Percentiles rank a stretch among this genome's conserved stretches.
Evolutionary conservation across 2,329 filamentous ascomycete genomes (phyloP).

Genomic region (Aspergillus sp.): DNA sequence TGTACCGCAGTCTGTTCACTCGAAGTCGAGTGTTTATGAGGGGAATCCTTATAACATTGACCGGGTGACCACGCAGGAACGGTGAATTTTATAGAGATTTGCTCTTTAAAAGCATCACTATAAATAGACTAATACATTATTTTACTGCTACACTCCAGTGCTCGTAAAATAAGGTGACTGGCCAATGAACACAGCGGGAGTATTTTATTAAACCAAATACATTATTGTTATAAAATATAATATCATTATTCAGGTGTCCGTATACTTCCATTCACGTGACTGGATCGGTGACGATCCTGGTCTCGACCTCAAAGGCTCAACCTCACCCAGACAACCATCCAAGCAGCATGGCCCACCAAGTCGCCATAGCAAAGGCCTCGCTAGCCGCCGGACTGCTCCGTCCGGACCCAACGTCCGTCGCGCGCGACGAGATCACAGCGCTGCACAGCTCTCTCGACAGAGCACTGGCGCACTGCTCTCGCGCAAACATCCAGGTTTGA

Average conservation of each 20-base stretch:
- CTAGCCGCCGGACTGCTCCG: conserved; percentile 72
- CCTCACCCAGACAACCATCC: neutral
- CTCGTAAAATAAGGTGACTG: too few relatives aligned
- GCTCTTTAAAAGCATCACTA: too few relatives aligned
- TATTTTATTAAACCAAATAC: too few relatives aligned
- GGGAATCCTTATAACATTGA: too few relatives aligned
- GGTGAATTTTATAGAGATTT: too few relatives aligned
- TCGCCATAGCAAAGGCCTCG: conserved; percentile 78
- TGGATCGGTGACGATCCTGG: neutral
- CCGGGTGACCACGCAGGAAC: too few relatives aligned
- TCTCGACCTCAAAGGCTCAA: neutral
- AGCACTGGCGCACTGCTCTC: conserved; percentile 69
- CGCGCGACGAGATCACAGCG: conserved; percentile 67
- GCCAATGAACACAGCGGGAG: accelerated
- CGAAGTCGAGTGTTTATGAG: neutral
- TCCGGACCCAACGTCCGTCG: conserved; percentile 68
- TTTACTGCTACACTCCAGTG: too few relatives aligned
- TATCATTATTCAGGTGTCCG: too few relatives aligned
- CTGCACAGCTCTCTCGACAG: conserved; percentile 68
- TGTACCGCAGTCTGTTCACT: neutral
- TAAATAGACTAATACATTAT: too few relatives aligned
- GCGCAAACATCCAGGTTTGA: conserved; percentile 86
- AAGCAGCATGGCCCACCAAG: conserved; percentile 61
- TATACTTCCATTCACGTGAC: neutral
- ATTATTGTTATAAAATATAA: too few relatives aligned